phyloP scores from a whole-genome alignment of 2,329 filamentous ascomycete genomes.

The Colletotrichum kahawae region DNA sequence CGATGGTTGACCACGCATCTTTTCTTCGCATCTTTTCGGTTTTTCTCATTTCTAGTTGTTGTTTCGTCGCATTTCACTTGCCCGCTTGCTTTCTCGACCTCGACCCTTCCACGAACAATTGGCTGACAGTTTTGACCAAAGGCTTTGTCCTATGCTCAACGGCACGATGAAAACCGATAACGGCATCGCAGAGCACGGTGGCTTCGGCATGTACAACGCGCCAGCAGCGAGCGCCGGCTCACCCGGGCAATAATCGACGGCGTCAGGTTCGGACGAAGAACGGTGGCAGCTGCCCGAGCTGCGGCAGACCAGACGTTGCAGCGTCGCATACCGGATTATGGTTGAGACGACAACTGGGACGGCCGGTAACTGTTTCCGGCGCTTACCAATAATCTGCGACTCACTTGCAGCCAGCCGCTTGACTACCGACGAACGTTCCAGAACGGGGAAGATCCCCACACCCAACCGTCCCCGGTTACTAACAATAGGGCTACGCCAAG shows the following conservation, averaged over 20 bases:
- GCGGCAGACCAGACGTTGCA: not conserved
- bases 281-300: not conserved
- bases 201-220: constrained; percentile 61
- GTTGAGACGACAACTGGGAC: constrained; percentile 8
- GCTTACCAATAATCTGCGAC: not conserved
- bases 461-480: constrained; percentile 5
- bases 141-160: constrained; percentile 84
- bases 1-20: constrained; percentile 23
- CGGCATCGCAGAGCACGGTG: constrained; percentile 59
- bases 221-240: constrained; percentile 38
- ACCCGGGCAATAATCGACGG: constrained; percentile 25
- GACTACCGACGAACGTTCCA: constrained; percentile 18
- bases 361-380: constrained; percentile 6
- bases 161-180: constrained; percentile 74
- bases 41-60: constrained; percentile 21
- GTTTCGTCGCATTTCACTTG: not conserved
- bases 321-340: not conserved
- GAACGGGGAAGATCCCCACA: constrained; percentile 8
- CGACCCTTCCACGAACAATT: constrained; percentile 1
- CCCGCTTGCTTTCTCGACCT: not conserved
- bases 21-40: constrained; percentile 27
- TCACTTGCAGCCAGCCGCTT: not conserved
- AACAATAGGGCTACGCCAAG: constrained; percentile 16
- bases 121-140: constrained; percentile 44
- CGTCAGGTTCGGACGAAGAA: not conserved